Conservation (phyloP, 371 early-diverging fungal genomes). For the Lichtheimia hyalospora region DNA sequence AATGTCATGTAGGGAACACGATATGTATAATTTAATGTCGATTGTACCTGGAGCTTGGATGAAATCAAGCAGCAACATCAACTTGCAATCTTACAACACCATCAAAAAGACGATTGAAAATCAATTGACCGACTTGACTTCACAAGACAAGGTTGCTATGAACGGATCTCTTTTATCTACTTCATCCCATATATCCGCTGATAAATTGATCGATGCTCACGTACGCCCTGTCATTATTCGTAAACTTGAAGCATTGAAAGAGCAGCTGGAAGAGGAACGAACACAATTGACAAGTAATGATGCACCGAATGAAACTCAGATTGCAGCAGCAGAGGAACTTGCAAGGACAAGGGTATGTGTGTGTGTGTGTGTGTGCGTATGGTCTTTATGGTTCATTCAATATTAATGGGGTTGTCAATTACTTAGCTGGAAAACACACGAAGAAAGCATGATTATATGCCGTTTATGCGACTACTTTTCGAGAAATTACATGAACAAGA, state of each 20-base stretch:
- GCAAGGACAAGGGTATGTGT: neutral
- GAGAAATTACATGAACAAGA: constrained; percentile 4
- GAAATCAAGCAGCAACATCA: neutral
- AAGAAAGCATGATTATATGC: constrained; percentile 8
- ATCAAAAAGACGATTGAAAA: neutral
- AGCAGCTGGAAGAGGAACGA: neutral
- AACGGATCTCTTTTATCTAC: neutral
- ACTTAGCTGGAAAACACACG: constrained; percentile 11
- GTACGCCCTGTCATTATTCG: no score
- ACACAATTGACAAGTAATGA: neutral
- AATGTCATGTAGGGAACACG: neutral
- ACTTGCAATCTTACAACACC: neutral
- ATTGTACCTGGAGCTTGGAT: constrained; percentile 5
- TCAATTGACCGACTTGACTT: neutral
- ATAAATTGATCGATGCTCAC: no score
- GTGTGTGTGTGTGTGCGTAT: no score
- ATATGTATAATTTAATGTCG: neutral
- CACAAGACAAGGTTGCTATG: neutral
- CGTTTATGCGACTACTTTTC: neutral
- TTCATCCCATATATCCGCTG: no score
- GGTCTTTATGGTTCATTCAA: no score
- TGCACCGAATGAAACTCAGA: neutral
- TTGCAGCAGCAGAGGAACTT: neutral
- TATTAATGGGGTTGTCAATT: neutral
- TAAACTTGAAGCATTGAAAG: neutral